Conservation (phyloP, 139 green algal species). For the Chlamydomonas asymmetrica region DNA sequence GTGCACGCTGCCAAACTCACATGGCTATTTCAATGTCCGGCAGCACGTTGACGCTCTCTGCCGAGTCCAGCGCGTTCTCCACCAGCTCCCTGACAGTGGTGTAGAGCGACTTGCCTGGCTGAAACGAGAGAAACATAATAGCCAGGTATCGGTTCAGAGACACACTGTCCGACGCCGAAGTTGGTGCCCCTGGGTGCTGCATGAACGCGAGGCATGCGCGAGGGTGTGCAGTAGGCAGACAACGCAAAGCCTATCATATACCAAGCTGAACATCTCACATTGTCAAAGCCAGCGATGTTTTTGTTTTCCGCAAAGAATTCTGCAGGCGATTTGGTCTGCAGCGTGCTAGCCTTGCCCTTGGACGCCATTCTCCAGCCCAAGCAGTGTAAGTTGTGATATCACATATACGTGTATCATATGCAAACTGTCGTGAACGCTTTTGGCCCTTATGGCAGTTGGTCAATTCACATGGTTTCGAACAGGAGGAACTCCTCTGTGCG, state of each 20-base stretch:
- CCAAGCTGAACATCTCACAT: constrained; percentile 59
- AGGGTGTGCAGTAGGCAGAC: too few relatives aligned
- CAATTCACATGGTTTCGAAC: too few relatives aligned
- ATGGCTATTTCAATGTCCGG: constrained; percentile 82
- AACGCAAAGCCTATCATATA: not conserved
- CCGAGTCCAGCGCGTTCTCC: constrained; percentile 93
- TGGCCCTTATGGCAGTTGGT: too few relatives aligned
- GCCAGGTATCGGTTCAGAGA: not conserved
- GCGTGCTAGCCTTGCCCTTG: constrained; percentile 47
- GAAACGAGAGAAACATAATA: constrained; percentile 5
- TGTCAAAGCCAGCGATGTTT: constrained; percentile 98
- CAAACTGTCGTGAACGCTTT: too few relatives aligned
- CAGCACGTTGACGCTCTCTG: constrained; percentile 79
- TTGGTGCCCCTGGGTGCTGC: too few relatives aligned
- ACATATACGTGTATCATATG: too few relatives aligned
- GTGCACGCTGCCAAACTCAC: constrained; percentile 38
- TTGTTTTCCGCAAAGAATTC: constrained; percentile 99
- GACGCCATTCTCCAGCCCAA: constrained; percentile 18
- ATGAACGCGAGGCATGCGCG: too few relatives aligned
- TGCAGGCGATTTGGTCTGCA: constrained; percentile 87
- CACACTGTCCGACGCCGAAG: too few relatives aligned
- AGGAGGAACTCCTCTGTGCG: too few relatives aligned
- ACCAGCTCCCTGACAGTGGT: constrained; percentile 95
- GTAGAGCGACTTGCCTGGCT: constrained; percentile 96
- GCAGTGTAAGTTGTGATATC: not conserved